Base-by-base conservation (phyloP, 2,329 filamentous ascomycete genomes). In the Dactylellina leptospora region DNA sequence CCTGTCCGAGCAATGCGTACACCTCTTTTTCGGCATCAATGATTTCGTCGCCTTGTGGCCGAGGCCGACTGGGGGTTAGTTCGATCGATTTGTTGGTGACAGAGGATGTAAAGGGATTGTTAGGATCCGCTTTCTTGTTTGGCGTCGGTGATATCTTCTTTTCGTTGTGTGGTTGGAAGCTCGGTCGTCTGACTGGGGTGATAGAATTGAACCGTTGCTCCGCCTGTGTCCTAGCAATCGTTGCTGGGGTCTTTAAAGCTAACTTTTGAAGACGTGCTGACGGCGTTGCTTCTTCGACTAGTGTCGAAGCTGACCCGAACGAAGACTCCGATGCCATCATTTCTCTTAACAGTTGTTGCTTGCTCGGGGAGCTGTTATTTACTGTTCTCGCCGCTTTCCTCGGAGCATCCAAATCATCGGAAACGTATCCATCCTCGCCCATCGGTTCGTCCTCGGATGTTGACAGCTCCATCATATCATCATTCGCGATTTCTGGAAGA, bases 361-460 rank as follows among this genome's bases (percentile, higher is more conserved):
- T 71, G 18, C 44, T 63, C 16, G 66, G 66, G 2, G 66, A 71
- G 9, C 58, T 53, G 22, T 71, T 71, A 6, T 40, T 51, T 22
- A 9, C 28, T 0, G 66, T 71, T n/a, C 58, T 56, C 10, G 66
- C 51, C 4, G 42, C 36, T 20, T 71, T 71, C 22, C 58, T 61
- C 6, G 66, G 44, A 18, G 22, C 18, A 22, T 64, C 60, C 20
- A 56, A 45, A 8, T 45, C 13, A 10, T 48, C 13, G 11, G 23
- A 30, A 13, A 22, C 3, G 10, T 6, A 1, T n/a, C 20, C 53
- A 1, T 50, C 42, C 4, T 47, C 53, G 8, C 36, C 18, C 51
- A 13, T n/a, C 23, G 42, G 36, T 27, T 27, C 38, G 36, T 30
- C 10, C 6, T 13, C 22, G 22, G 45, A 33, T 16, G 55, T 54